These are phyloP conservation scores for Leucocoprinus birnbaumii DNA, from an alignment of 768 basidiomycete genomes.

Conservation along the genomic window DNA sequence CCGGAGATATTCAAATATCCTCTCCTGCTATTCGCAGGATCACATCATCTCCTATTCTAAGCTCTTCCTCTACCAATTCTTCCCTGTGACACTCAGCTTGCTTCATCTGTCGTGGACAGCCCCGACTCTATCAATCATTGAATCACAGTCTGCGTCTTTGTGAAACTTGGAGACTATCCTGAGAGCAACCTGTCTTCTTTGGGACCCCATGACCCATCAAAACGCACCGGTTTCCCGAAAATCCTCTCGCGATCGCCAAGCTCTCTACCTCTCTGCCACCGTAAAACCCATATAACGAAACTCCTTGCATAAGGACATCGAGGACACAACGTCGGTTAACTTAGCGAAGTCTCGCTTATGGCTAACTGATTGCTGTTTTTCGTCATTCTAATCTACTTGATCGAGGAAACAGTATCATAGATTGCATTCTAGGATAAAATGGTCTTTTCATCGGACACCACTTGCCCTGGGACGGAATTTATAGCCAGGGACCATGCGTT, in stretches of 20 bases:
- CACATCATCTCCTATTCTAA: background rate
- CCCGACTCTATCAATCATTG: background rate
- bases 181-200: background rate
- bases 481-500: too few relatives aligned
- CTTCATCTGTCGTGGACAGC: background rate
- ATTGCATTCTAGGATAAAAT: too few relatives aligned
- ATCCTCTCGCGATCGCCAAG: background rate
- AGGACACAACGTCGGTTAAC: too few relatives aligned
- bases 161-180: slow-evolving; percentile 1
- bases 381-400: slow-evolving; percentile 17
- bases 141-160: background rate
- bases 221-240: background rate
- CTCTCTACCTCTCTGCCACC: too few relatives aligned
- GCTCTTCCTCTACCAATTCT: background rate
- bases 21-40: background rate
- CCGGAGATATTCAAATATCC: background rate
- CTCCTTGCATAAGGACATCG: too few relatives aligned
- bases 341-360: too few relatives aligned
- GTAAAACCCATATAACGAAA: too few relatives aligned
- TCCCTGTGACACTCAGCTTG: background rate
- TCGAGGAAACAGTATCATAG: slow-evolving; percentile 9
- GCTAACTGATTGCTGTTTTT: too few relatives aligned
- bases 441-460: too few relatives aligned
- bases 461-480: too few relatives aligned
- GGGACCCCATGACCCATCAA: background rate